Percentiles rank a stretch among this genome's conserved stretches.
These are phyloP conservation scores for Komagataella pseudopastoris DNA, from an alignment of 805 yeast species.

Conservation along the genomic window DNA sequence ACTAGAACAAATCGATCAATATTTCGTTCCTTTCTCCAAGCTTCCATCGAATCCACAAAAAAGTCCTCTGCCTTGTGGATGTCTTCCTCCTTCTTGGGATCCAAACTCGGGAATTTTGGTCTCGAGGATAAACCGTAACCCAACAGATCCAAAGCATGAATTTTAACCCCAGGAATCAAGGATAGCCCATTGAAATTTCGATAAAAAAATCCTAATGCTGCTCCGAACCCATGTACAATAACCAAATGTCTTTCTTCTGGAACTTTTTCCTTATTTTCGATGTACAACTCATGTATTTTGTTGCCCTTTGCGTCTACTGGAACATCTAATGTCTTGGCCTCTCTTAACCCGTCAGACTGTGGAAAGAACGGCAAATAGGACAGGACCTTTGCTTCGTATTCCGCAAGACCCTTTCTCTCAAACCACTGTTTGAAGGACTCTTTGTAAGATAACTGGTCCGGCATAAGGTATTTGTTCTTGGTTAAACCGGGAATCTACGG, in stretches of 20 bases:
- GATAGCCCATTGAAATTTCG: slow-evolving; percentile 47
- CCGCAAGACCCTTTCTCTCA: slow-evolving; percentile 9
- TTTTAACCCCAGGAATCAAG: slow-evolving; percentile 34
- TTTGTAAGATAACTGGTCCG: slow-evolving; percentile 3
- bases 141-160: slow-evolving; percentile 59
- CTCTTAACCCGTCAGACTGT: slow-evolving; percentile 30
- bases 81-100: slow-evolving; percentile 20
- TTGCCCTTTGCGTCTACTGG: slow-evolving; percentile 30
- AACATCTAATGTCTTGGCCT: slow-evolving; percentile 35
- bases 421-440: slow-evolving; percentile 16
- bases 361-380: slow-evolving; percentile 49
- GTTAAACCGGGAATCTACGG: neutral
- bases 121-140: slow-evolving; percentile 63
- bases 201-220: slow-evolving; percentile 73
- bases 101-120: slow-evolving; percentile 22
- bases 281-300: slow-evolving; percentile 63
- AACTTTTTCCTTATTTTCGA: slow-evolving; percentile 23
- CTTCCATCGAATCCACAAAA: slow-evolving; percentile 45
- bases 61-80: slow-evolving; percentile 38
- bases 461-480: neutral
- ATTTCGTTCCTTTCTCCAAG: slow-evolving; percentile 41
- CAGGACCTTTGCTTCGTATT: slow-evolving; percentile 29
- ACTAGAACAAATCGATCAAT: slow-evolving; percentile 43
- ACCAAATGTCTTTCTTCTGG: slow-evolving; percentile 35
- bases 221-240: slow-evolving; percentile 85